Evolutionary conservation across 331 rosid genomes (phyloP).

Genomic region (Telfairia occidentalis): DNA sequence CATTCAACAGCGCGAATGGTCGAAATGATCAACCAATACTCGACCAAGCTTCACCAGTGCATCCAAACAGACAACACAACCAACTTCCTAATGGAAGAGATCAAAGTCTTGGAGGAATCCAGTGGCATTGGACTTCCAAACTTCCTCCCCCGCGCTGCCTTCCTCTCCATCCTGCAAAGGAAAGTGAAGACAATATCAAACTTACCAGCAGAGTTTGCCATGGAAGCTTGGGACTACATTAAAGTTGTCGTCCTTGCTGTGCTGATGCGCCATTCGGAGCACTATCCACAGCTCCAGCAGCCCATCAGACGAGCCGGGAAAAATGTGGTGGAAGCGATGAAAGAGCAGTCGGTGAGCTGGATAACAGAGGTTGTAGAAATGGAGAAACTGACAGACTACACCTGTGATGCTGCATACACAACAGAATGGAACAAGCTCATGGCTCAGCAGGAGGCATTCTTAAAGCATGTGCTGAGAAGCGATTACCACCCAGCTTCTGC

Average conservation of each 20-base stretch:
- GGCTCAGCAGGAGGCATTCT: background rate
- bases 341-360: slow-evolving; percentile 9
- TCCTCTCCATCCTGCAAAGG: slow-evolving; percentile 12
- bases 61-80: background rate
- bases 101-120: slow-evolving; percentile 15
- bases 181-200: slow-evolving; percentile 6
- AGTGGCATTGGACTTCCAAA: slow-evolving; percentile 17
- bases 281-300: slow-evolving; percentile 15
- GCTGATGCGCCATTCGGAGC: slow-evolving; percentile 14
- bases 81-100: slow-evolving; percentile 14
- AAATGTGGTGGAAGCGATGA: slow-evolving; percentile 5
- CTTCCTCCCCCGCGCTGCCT: slow-evolving; percentile 14
- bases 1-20: slow-evolving; percentile 16
- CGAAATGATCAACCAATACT: slow-evolving; percentile 11
- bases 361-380: slow-evolving; percentile 13
- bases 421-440: slow-evolving; percentile 17
- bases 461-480: background rate
- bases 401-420: slow-evolving; percentile 11
- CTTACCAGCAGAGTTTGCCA: slow-evolving; percentile 2
- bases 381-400: slow-evolving; percentile 16
- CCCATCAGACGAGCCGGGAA: slow-evolving; percentile 16
- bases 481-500: background rate
- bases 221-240: slow-evolving; percentile 15
- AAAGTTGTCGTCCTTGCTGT: slow-evolving; percentile 8
- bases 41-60: background rate